phyloP scores from a whole-genome alignment of 2,329 filamentous ascomycete species.

The Lachnellula arida region DNA sequence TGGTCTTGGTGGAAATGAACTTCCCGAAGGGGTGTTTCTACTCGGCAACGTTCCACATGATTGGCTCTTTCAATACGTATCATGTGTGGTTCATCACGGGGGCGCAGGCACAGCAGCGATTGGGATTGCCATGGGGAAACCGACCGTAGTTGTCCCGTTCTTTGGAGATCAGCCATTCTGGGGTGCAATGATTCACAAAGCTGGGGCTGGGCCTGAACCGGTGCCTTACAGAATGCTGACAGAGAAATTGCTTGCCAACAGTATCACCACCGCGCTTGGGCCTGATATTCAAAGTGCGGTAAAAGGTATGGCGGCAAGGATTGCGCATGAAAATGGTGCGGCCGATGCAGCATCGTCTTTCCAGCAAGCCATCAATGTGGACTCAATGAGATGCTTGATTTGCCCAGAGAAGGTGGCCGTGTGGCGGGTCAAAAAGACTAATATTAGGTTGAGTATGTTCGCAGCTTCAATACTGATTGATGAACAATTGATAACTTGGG shows the following conservation, averaged over 20 bases:
- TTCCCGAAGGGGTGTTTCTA: constrained; percentile 63
- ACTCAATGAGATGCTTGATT: constrained; percentile 56
- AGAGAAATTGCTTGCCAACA: constrained; percentile 59
- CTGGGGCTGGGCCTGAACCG: constrained; percentile 60
- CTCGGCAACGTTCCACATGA: constrained; percentile 71
- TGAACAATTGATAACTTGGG: constrained; percentile 33
- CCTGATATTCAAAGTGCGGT: constrained; percentile 55
- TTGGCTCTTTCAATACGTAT: constrained; percentile 66
- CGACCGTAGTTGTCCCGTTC: constrained; percentile 69
- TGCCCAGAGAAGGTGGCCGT: constrained; percentile 44
- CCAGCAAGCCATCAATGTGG: constrained; percentile 54
- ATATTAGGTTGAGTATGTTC: constrained; percentile 55
- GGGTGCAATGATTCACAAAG: constrained; percentile 62
- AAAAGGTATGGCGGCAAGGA: constrained; percentile 53
- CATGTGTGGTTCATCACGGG: constrained; percentile 66
- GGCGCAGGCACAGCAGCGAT: constrained; percentile 73
- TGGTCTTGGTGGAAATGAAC: constrained; percentile 52
- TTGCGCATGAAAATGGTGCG: constrained; percentile 58
- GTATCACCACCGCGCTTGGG: constrained; percentile 62
- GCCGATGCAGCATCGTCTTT: constrained; percentile 53
- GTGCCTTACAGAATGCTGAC: constrained; percentile 65
- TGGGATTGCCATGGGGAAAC: constrained; percentile 63
- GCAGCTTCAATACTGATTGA: constrained; percentile 61
- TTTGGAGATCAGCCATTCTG: constrained; percentile 77
- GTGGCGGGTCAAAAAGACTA: constrained; percentile 43